A percentile compares a stretch with the other conserved stretches of the same genome.
These are phyloP conservation scores for Melanogaster broomeanus DNA, from an alignment of 768 basidiomycete species.

Conservation along the genomic window DNA sequence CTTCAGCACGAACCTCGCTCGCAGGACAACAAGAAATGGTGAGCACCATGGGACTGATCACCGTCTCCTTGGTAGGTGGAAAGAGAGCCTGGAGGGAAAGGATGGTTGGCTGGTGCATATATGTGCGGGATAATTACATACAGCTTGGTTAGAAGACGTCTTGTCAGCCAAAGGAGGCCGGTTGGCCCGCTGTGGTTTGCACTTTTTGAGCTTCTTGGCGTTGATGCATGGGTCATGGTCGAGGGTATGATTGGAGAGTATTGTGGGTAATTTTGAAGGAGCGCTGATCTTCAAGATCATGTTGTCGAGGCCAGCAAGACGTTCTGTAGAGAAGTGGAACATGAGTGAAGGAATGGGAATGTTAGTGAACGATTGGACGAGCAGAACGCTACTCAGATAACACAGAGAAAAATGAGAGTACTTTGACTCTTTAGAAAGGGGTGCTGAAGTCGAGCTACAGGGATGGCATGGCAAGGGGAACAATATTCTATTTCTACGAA, in stretches of 20 bases:
- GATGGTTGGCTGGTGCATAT: constrained; percentile 10
- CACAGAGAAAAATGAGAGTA: constrained; percentile 3
- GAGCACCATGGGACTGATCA: constrained; percentile 13
- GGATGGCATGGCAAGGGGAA: not conserved
- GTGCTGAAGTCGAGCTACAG: not conserved
- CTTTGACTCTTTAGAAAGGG: not conserved
- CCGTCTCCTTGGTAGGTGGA: constrained; percentile 12
- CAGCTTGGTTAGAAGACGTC: constrained; percentile 27
- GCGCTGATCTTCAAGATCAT: constrained; percentile 38
- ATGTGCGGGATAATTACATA: constrained; percentile 23
- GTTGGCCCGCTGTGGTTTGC: constrained; percentile 12
- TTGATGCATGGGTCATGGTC: constrained; percentile 17
- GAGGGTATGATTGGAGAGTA: constrained; percentile 25
- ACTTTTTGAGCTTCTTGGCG: constrained; percentile 26
- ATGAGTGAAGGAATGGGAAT: constrained; percentile 17
- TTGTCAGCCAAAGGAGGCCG: constrained; percentile 37
- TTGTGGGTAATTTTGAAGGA: constrained; percentile 28
- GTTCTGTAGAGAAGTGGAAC: constrained; percentile 38
- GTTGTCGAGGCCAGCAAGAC: constrained; percentile 46
- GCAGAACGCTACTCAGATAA: constrained; percentile 4
- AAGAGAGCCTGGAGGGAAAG: constrained; percentile 10
- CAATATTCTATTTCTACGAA: too few relatives aligned
- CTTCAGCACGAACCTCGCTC: constrained; percentile 5
- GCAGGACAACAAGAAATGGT: constrained; percentile 5
- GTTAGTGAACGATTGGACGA: constrained; percentile 13